Evolutionary conservation across 805 yeast genomes (phyloP).

Genomic region (Metschnikowia chrysomelidarum): DNA sequence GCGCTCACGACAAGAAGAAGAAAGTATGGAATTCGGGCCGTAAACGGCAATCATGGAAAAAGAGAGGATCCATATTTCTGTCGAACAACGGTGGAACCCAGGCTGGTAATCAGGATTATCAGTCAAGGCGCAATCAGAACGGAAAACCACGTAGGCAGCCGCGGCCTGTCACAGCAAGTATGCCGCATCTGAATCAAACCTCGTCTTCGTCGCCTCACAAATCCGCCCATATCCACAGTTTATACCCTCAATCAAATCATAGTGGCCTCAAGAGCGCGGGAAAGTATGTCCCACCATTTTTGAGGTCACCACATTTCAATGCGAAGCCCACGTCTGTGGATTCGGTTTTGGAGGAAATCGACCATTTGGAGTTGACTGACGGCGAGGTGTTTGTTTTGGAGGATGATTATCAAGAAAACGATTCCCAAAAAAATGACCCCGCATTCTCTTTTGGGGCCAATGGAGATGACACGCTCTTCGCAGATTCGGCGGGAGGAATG

Average conservation of each 20-base stretch:
- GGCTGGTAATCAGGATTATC: slow-evolving; percentile 2
- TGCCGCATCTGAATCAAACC: neutral
- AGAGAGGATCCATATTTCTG: slow-evolving; percentile 8
- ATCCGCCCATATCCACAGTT: neutral
- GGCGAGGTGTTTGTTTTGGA: slow-evolving; percentile 44
- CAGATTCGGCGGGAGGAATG: neutral
- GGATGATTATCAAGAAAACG: slow-evolving; percentile 27
- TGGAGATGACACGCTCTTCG: slow-evolving; percentile 1
- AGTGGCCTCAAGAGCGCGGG: slow-evolving; percentile 19
- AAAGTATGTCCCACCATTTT: slow-evolving; percentile 42
- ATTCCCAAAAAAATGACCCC: slow-evolving; percentile 1
- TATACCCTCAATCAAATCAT: slow-evolving; percentile 4
- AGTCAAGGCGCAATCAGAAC: slow-evolving; percentile 5
- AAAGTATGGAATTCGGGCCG: slow-evolving; percentile 17
- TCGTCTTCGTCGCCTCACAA: slow-evolving; percentile 4
- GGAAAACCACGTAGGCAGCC: slow-evolving; percentile 8
- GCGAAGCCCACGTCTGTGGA: slow-evolving; percentile 32
- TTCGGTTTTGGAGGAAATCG: slow-evolving; percentile 38
- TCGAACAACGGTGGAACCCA: slow-evolving; percentile 1
- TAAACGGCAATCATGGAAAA: slow-evolving; percentile 32
- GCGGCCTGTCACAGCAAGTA: slow-evolving; percentile 8
- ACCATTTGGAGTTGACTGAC: slow-evolving; percentile 29
- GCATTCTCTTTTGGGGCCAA: neutral
- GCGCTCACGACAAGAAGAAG: slow-evolving; percentile 20
- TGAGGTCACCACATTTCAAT: slow-evolving; percentile 35